Evolutionary conservation across 129 eudicot species (phyloP), one percentile per base, ranked within the genome.

Genomic region (Lactuca sativa): DNA sequence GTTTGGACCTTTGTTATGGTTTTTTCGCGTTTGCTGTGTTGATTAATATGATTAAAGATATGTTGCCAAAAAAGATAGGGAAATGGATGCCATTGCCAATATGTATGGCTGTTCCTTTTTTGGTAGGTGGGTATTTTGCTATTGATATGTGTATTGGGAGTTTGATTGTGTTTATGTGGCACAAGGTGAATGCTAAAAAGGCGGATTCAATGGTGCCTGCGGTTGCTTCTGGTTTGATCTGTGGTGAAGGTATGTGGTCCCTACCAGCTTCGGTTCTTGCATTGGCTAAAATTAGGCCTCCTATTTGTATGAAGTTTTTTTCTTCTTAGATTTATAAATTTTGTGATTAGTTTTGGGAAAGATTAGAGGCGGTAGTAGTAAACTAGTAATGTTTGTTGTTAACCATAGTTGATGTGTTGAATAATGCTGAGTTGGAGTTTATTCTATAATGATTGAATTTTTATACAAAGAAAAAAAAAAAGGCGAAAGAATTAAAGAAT

Each of bases 141-240:
- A 86, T 91, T 30, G 96, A 88, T 57, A 83, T 91, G 99, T 95
- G 97, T 37, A 63, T 90, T 6, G 99, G 97, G 62, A 85, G 84
- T 60, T 54, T 87, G 69, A 78, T 80, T 68, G 92, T 95, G 86
- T 90, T 87, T 56, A 58, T 82, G 12, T 95, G 97, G 99, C 66
- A 82, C 10, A 95, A 60, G 75, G 37, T 81, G 10, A 78, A 87
- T 21, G 38, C 82, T 11, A 69, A 38, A 72, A 81, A 85, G 82
- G 99, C 96, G 25, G 85, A 74, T 36, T 52, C 85, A 48, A 80
- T 90, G 93, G 89, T 85, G 59, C 95, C 96, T 1, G 97, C 88
- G 18, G 93, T 95, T 60, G 99, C 99, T 43, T 95, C 99, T 6
- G 99, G 95, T 15, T 74, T 95, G 80, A 95, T 95, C 5, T 93